These are phyloP conservation scores for Ceratobasidium sp. DNA, from an alignment of 1,284 basidiomycete species.

Conservation along the genomic window DNA sequence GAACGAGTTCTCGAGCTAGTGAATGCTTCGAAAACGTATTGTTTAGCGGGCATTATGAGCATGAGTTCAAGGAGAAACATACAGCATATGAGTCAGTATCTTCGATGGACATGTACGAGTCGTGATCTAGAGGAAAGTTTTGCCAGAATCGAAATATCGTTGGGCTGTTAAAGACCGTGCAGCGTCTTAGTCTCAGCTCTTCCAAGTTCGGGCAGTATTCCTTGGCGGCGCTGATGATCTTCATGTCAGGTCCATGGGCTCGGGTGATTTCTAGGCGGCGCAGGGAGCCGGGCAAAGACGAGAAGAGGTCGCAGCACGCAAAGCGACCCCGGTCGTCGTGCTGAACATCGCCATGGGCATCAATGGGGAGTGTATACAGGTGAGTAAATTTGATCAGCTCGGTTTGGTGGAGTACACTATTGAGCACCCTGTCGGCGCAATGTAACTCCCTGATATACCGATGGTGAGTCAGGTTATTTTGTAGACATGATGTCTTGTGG, in stretches of 20 bases:
- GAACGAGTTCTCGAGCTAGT: conserved; percentile 14
- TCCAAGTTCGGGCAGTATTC: not conserved
- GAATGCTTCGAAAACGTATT: conserved; percentile 1
- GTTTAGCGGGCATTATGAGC: not conserved
- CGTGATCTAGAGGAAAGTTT: conserved; percentile 20
- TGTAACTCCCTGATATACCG: not conserved
- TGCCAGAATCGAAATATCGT: conserved; percentile 10
- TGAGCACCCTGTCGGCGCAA: not conserved
- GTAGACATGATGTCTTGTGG: too few relatives aligned
- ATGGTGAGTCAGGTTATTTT: not conserved
- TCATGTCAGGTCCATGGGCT: conserved; percentile 14
- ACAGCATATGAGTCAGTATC: conserved; percentile 24
- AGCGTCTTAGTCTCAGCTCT: conserved; percentile 13
- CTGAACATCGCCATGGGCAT: conserved; percentile 10
- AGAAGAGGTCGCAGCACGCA: not conserved
- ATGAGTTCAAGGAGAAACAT: not conserved
- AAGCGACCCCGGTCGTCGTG: not conserved
- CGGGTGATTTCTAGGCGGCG: not conserved
- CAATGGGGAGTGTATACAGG: conserved; percentile 6
- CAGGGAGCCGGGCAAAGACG: not conserved
- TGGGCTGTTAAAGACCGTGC: conserved; percentile 25
- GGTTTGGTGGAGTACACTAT: too few relatives aligned
- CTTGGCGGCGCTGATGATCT: not conserved
- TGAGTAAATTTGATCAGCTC: not conserved
- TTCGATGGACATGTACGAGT: conserved; percentile 38